These are phyloP conservation scores for Stygiomarasmius scandens DNA, from an alignment of 1,284 basidiomycete genomes.

Conservation along the genomic window DNA sequence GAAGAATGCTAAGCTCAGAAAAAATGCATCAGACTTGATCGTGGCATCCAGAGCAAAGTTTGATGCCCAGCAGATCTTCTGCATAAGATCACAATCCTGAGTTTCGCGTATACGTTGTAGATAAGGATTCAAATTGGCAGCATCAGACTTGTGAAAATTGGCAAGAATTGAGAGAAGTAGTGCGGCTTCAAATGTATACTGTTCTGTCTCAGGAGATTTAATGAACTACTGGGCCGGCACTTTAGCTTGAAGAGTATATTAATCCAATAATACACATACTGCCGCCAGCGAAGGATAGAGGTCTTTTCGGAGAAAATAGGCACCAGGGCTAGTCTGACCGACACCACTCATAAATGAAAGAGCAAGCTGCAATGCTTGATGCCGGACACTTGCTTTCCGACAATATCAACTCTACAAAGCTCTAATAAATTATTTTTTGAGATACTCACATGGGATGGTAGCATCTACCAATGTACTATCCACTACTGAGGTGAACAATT, in stretches of 20 bases:
- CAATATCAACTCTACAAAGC: neutral
- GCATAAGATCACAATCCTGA: conserved; percentile 52
- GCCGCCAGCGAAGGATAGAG: conserved; percentile 55
- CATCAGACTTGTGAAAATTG: conserved; percentile 71
- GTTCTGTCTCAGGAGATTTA: conserved; percentile 52
- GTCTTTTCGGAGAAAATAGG: conserved; percentile 65
- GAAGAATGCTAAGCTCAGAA: too few species aligned
- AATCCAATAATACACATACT: conserved; percentile 34
- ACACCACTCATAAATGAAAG: conserved; percentile 60
- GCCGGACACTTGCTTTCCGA: conserved; percentile 47
- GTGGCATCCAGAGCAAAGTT: conserved; percentile 52
- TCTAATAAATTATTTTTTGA: neutral
- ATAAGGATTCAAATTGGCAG: conserved; percentile 66
- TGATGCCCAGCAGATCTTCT: conserved; percentile 56
- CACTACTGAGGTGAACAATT: conserved; percentile 35
- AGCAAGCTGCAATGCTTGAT: conserved; percentile 56
- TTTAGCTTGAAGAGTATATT: neutral
- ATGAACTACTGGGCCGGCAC: conserved; percentile 46
- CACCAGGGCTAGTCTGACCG: conserved; percentile 65
- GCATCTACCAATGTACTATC: neutral
- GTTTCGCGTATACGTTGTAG: conserved; percentile 52
- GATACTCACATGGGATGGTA: conserved; percentile 5
- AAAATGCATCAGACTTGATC: conserved; percentile 43
- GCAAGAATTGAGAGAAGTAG: conserved; percentile 60
- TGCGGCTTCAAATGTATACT: conserved; percentile 59